Evolutionary conservation across 345 rosid species (phyloP), one percentile per base, ranked within the genome.

Genomic region (Acer saccharum): DNA sequence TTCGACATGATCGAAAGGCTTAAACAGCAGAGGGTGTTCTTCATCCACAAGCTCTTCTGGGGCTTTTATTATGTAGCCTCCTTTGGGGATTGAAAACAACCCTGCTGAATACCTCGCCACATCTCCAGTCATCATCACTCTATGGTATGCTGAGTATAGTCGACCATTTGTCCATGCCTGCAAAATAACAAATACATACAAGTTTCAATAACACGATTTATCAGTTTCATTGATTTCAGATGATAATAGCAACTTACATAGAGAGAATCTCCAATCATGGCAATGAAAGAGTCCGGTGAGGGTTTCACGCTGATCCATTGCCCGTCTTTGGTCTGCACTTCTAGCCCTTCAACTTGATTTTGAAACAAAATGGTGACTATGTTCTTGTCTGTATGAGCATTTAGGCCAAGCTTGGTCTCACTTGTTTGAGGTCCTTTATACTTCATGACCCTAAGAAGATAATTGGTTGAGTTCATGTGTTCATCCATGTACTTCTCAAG

Each of bases 101-200:
- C 91, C 95, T 0, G 85, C 71, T 0, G 91, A 88, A 77, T 91
- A 91, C 72, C 95, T 86, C 0, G 93, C 71, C 41, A 81, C 79
- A 44, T 83, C 80, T 83, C 94, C 94, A 0, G 64, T 83, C 92
- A 89, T 90, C 98, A 90, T 88, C 8, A 91, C 96, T 0, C 94
- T 88, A 62, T 93, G 98, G 65, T 75, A 44, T 0, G 96, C 82
- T 71, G 93, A 87, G 81, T 91, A 77, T 35, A 93, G 21, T 69
- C 86, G 72, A 17, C 93, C 98, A 65, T 93, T 93, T 12, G 83
- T 8, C 89, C 91, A 86, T 50, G 94, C 98, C 98, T 93, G 68
- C 27, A 68, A 62, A 41, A 74, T 60, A 3, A 8, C 46, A 35
- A 4, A 35, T 35, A 35, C 39, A 35, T 4, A 35, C 39, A 35